Conservation (phyloP, 2,329 filamentous ascomycete genomes). For the Cryoendolithus antarcticus region DNA sequence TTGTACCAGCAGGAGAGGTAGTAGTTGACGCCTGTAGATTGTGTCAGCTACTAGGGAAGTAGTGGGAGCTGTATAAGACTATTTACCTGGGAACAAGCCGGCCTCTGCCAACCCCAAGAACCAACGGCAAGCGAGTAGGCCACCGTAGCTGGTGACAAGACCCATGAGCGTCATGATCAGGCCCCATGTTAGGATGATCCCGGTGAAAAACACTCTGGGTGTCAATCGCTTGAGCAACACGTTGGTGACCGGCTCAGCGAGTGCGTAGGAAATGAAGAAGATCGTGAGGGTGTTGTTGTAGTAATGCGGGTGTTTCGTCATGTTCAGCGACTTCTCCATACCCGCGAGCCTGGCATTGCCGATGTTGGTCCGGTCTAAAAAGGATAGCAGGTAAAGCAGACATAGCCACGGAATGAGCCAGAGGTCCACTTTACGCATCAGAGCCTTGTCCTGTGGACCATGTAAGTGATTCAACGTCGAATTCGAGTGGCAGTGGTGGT, state of each 20-base stretch:
- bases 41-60: too few relatives aligned
- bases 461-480: conserved; percentile 1
- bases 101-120: conserved; percentile 64
- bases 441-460: conserved; percentile 42
- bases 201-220: conserved; percentile 61
- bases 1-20: conserved; percentile 69
- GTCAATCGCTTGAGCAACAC: conserved; percentile 63
- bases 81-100: conserved; percentile 50
- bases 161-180: conserved; percentile 46
- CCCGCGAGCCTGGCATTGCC: conserved; percentile 55
- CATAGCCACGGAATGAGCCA: conserved; percentile 55
- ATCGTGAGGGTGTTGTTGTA: conserved; percentile 70
- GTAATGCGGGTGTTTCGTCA: conserved; percentile 41
- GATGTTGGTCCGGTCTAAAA: conserved; percentile 62
- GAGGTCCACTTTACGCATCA: conserved; percentile 50
- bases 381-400: conserved; percentile 61
- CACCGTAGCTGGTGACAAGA: conserved; percentile 15
- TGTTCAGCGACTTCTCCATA: conserved; percentile 43
- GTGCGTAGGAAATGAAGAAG: conserved; percentile 75
- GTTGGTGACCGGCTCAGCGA: conserved; percentile 70
- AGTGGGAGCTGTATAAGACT: too few relatives aligned
- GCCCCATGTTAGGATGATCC: conserved; percentile 68
- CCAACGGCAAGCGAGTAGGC: conserved; percentile 26
- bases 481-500: not conserved
- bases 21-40: conserved; percentile 39